Conservation (phyloP, 163 green algal species). For the Volvox carteri region DNA sequence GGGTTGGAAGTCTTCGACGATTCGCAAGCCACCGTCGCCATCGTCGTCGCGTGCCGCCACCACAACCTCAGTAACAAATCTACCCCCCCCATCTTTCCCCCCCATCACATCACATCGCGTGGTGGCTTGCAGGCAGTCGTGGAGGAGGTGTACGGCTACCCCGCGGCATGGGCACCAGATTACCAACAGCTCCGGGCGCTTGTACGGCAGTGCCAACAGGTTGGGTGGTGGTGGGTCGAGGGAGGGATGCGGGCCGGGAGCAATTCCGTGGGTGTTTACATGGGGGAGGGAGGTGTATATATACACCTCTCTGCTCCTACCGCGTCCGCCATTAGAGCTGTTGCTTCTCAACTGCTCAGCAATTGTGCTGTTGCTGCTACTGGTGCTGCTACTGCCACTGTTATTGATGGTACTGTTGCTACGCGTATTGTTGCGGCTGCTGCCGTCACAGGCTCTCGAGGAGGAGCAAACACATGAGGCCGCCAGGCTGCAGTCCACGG, state of each 20-base stretch:
- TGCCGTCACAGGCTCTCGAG: slow-evolving; percentile 3
- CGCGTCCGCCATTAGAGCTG: too few relatives aligned
- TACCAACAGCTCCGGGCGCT: slow-evolving; percentile 34
- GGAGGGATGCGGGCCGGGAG: neutral
- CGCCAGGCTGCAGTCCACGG: neutral
- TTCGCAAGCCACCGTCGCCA: too few relatives aligned
- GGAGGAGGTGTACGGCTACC: slow-evolving; percentile 51
- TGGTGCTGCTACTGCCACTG: neutral
- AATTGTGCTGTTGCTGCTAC: neutral
- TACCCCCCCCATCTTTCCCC: too few relatives aligned
- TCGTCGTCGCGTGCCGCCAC: too few relatives aligned
- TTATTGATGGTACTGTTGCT: neutral
- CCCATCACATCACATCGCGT: too few relatives aligned
- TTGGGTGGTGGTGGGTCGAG: neutral
- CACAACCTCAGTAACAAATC: too few relatives aligned
- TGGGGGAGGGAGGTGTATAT: too few relatives aligned
- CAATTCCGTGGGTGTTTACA: too few relatives aligned
- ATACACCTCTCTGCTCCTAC: too few relatives aligned
- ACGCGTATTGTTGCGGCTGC: neutral
- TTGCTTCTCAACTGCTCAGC: too few relatives aligned
- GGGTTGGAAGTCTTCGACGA: too few relatives aligned
- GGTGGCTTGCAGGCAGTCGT: slow-evolving; percentile 24
- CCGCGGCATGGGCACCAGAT: neutral
- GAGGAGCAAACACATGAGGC: neutral
- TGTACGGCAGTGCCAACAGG: slow-evolving; percentile 43